phyloP scores from a whole-genome alignment of 192 early-diverging fungal genomes.

The Piromyces finnis region DNA sequence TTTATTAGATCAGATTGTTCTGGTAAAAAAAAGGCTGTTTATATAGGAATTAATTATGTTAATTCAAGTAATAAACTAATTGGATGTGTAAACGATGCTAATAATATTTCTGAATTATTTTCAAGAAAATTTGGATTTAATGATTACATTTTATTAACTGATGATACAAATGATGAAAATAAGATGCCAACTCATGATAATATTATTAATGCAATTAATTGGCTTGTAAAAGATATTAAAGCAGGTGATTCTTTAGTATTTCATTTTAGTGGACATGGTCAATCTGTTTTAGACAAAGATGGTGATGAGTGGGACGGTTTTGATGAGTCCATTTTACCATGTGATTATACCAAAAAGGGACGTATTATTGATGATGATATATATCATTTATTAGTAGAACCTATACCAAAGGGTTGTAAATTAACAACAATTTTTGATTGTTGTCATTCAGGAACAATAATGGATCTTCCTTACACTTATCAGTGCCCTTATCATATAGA shows the following conservation, averaged over 20 bases:
- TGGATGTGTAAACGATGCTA: no score
- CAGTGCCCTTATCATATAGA: conserved; percentile 11
- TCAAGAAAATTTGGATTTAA: background rate
- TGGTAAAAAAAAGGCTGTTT: no score
- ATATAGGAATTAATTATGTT: no score
- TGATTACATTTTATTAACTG: conserved; percentile 10
- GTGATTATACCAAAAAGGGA: conserved; percentile 3
- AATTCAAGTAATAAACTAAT: no score
- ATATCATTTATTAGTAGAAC: conserved; percentile 12
- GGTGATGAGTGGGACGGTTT: conserved; percentile 13
- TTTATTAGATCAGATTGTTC: no score
- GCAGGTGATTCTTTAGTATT: conserved; percentile 22
- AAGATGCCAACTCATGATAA: background rate
- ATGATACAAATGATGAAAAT: conserved; percentile 8
- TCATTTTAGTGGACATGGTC: conserved; percentile 24
- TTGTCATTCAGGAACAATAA: conserved; percentile 56
- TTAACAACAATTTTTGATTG: conserved; percentile 72
- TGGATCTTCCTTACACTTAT: conserved; percentile 42
- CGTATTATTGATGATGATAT: background rate
- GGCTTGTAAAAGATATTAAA: conserved; percentile 1
- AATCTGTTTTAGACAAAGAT: conserved; percentile 11
- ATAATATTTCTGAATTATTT: no score
- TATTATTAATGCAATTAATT: conserved; percentile 1
- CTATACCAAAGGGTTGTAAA: conserved; percentile 37
- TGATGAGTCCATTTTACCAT: conserved; percentile 18